Evolutionary conservation across 768 basidiomycete genomes (phyloP), one percentile per base, ranked within the genome.

Genomic region (Crassisporium funariophilum): DNA sequence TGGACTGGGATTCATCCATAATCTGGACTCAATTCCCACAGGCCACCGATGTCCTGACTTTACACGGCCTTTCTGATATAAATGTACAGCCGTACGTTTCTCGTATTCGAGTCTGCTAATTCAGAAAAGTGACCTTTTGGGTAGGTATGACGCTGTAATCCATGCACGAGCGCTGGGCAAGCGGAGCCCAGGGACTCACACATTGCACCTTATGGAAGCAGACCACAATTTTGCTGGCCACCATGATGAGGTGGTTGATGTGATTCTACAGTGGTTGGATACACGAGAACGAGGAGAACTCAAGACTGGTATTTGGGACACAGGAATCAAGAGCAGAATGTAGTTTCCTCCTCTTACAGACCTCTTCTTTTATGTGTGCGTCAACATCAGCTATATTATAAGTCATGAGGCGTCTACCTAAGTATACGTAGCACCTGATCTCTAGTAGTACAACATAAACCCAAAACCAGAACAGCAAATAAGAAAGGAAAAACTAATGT

Each of bases 151-250:
- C 59, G 85, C 82, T 0, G 45, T 83, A 50, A 83, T 90, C 33
- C 90, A 88, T 47, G 77, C 84, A 1, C 72, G 77, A 13, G 79
- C 79, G 1, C 71, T 88, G 37, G 76, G 82, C 21, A 57, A 64
- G 22, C 75, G 86, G 46, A 56, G 55, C 10, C 78, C 83, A 17
- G 90, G 88, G 35, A 88, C 86, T 5, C 86, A 90, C 60, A 83
- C 72, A n/a, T 69, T 91, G 19, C 77, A 84, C 58, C 69, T 86
- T 19, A 67, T 89, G 27, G 90, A 91, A 61, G 77, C 84, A 7
- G 88, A 90, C 67, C 90, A 91, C 59, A 91, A 91, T 64, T 86
- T 83, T 56, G 81, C 79, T 19, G 81, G 83, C 17, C 76, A 77
- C 44, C 78, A 81, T 51, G 84, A 87, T 44, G 79, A 87, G 41